phyloP scores from a whole-genome alignment of 2,329 filamentous ascomycete genomes.

The Aphanocladium album region DNA sequence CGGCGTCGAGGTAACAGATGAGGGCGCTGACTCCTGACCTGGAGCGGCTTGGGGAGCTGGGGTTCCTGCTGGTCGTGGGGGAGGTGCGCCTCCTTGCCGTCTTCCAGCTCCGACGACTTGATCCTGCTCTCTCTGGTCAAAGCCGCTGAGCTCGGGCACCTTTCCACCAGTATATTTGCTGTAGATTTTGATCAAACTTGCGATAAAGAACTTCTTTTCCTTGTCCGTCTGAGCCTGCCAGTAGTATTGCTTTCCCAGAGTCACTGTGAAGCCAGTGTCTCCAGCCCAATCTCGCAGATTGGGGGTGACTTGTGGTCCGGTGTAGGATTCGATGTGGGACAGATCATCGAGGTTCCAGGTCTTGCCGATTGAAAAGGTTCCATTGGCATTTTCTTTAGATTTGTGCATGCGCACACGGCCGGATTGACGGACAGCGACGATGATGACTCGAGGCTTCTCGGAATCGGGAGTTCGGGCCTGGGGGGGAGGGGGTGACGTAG shows the following conservation, averaged over 20 bases:
- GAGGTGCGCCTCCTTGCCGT: conserved; percentile 29
- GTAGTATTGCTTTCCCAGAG: conserved; percentile 90
- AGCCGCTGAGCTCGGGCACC: conserved; percentile 72
- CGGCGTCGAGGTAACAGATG: not conserved
- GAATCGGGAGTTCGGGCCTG: conserved; percentile 62
- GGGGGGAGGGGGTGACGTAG: conserved; percentile 78
- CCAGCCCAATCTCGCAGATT: conserved; percentile 71
- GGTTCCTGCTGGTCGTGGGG: conserved; percentile 20
- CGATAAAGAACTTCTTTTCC: conserved; percentile 98
- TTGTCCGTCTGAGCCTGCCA: conserved; percentile 92
- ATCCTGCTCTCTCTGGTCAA: conserved; percentile 74
- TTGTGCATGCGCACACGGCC: conserved; percentile 95
- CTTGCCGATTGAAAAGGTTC: conserved; percentile 94
- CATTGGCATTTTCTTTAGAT: conserved; percentile 89
- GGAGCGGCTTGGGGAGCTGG: not conserved
- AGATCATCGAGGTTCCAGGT: conserved; percentile 97
- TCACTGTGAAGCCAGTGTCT: conserved; percentile 79
- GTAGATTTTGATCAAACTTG: conserved; percentile 92
- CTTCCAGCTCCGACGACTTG: conserved; percentile 60
- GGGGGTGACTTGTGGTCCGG: conserved; percentile 52
- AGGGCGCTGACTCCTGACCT: conserved; percentile 1
- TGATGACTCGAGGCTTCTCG: conserved; percentile 87
- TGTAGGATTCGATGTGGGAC: conserved; percentile 75
- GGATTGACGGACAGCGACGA: conserved; percentile 87
- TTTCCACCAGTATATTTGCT: conserved; percentile 91